These are phyloP conservation scores for Kwoniella mangroviensis DNA, from an alignment of 768 basidiomycete species.

Conservation along the genomic window DNA sequence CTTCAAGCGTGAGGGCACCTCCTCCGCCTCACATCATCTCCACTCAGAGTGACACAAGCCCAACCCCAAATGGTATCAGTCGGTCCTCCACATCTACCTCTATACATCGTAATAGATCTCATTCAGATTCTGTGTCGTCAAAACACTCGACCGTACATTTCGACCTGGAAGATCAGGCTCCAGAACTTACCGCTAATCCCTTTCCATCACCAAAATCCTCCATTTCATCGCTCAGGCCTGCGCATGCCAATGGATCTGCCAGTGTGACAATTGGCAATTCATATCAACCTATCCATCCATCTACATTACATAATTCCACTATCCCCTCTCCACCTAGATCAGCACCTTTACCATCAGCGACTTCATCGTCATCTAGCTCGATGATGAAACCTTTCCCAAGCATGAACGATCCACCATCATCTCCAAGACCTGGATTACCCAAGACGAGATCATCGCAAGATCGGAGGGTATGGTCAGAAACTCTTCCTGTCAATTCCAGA, in stretches of 20 bases:
- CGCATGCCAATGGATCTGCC: neutral
- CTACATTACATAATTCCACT: slow-evolving; percentile 17
- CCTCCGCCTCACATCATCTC: slow-evolving; percentile 11
- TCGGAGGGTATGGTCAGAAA: slow-evolving; percentile 28
- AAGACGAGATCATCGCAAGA: slow-evolving; percentile 22
- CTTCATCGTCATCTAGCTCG: slow-evolving; percentile 24
- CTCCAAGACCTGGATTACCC: slow-evolving; percentile 3
- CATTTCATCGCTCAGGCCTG: neutral
- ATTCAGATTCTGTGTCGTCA: slow-evolving; percentile 21
- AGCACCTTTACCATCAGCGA: slow-evolving; percentile 26
- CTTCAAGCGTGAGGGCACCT: slow-evolving; percentile 2
- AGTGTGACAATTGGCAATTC: neutral
- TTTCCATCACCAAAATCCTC: slow-evolving; percentile 2
- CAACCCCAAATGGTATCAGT: neutral
- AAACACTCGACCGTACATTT: slow-evolving; percentile 17
- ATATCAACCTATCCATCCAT: slow-evolving; percentile 26
- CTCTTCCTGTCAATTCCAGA: neutral
- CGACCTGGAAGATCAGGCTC: slow-evolving; percentile 6
- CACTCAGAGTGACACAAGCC: neutral
- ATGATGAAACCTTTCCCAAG: slow-evolving; percentile 9
- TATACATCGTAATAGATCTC: slow-evolving; percentile 3
- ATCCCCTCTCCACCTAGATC: slow-evolving; percentile 20
- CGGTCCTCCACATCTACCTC: slow-evolving; percentile 11
- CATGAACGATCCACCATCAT: neutral
- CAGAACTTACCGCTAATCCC: neutral